Evolutionary conservation across 495 filamentous ascomycete species (phyloP).

Genomic region (Acidomyces sp.): DNA sequence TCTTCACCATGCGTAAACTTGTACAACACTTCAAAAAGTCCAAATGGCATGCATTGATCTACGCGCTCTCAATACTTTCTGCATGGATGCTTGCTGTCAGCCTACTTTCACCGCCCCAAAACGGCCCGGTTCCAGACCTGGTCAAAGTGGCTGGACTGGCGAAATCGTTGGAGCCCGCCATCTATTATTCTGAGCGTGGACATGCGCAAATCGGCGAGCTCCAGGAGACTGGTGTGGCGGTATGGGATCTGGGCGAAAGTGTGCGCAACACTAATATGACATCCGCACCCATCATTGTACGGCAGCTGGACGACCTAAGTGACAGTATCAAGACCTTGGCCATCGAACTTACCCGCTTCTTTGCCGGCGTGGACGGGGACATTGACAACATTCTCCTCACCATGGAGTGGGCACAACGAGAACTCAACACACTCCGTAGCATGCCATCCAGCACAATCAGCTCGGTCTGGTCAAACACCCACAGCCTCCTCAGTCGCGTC

Average conservation of each 20-base stretch:
- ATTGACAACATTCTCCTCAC: conserved; percentile 82
- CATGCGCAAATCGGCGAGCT: conserved; percentile 70
- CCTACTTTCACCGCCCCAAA: conserved; percentile 51
- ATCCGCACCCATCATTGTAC: conserved; percentile 68
- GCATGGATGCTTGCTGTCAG: conserved; percentile 44
- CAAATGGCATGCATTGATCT: conserved; percentile 47
- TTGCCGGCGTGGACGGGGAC: conserved; percentile 81
- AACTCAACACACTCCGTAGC: conserved; percentile 46
- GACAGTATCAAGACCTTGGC: conserved; percentile 71
- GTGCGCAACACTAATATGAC: conserved; percentile 83
- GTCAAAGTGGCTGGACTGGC: conserved; percentile 81
- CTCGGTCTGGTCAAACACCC: conserved; percentile 62
- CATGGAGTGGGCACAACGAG: conserved; percentile 87
- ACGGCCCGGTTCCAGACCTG: conserved; percentile 66
- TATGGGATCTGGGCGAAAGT: conserved; percentile 83
- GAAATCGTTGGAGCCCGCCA: conserved; percentile 77
- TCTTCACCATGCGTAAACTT: conserved; percentile 46
- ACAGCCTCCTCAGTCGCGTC: conserved; percentile 51
- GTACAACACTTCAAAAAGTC: conserved; percentile 48
- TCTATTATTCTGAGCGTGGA: conserved; percentile 82
- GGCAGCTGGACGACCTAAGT: conserved; percentile 67
- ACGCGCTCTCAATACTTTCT: conserved; percentile 42
- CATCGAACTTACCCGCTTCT: conserved; percentile 73
- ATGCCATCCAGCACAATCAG: conserved; percentile 46
- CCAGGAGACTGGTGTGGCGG: conserved; percentile 77